Evolutionary conservation across 169 alveolate species (phyloP), one percentile per base, ranked within the genome.

Genomic region (Cytauxzoon felis): DNA sequence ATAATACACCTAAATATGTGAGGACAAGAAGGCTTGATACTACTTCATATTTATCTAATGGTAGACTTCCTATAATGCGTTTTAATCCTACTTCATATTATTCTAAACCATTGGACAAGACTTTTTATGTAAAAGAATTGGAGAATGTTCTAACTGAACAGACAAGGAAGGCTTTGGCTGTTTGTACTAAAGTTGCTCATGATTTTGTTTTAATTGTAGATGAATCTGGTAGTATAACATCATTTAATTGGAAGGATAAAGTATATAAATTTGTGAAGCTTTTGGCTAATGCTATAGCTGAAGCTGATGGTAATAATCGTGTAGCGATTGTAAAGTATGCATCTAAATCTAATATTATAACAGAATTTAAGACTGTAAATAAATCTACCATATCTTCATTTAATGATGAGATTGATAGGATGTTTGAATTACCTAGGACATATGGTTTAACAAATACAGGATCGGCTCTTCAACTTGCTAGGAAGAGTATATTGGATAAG

Each of bases 131-230:
- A n/a, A 13, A 45, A 13, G 26, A 42, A 19, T n/a, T 40, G 7
- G 69, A 33, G n/a, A 29, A 21, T 21, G 30, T 38, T 59, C 13
- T 54, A 27, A 13, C 26, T 21, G 41, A 9, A 5, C 48, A 24
- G 66, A 62, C 26, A 48, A 13, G 32, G 9, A 53, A 45, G 48
- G 51, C 8, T 2, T 16, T 47, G 11, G 9, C n/a, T 30, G 43
- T 30, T 13, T 53, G 69, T 40, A 38, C 52, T n/a, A 16, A 23
- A 2, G 45, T 47, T 2, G 60, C 52, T 34, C 66, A 72, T 48
- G 85, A 75, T 40, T 65, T 53, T 38, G 68, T 75, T 21, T 29
- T 75, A 13, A 57, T 53, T 3, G 34, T 75, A 24, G 80, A 75
- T n/a, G 62, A 54, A 18, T 27, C 73, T 19, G 16, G 42, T 1